Conservation (phyloP, 495 filamentous ascomycete species). For the Tuber umbilicatum region DNA sequence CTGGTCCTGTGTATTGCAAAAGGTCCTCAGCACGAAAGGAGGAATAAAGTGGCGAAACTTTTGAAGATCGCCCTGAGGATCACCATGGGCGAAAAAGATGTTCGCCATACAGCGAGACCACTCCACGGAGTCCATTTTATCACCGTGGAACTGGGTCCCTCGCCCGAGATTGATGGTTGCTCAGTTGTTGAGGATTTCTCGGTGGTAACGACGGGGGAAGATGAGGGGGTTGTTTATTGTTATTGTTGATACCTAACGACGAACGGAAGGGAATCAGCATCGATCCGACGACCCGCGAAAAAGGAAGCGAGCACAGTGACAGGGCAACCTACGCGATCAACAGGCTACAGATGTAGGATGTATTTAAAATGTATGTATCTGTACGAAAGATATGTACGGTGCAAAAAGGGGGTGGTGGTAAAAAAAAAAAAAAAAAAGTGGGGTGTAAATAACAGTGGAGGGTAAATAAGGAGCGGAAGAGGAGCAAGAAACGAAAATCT, state of each 20-base stretch:
- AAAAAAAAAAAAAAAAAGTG: background rate
- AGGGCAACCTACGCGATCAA: constrained; percentile 24
- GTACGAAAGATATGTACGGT: constrained; percentile 4
- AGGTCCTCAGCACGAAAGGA: constrained; percentile 36
- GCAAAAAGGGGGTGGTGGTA: background rate
- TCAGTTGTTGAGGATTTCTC: constrained; percentile 3
- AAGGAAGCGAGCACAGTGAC: constrained; percentile 28
- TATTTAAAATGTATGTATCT: constrained; percentile 14
- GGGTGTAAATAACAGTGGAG: background rate
- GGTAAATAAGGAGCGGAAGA: constrained; percentile 12
- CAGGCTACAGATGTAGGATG: constrained; percentile 23
- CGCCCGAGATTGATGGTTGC: constrained; percentile 1
- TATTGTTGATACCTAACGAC: constrained; percentile 24
- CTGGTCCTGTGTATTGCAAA: constrained; percentile 36
- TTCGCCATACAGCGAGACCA: constrained; percentile 39
- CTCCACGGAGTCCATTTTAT: constrained; percentile 35
- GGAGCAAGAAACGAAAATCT: constrained; percentile 27
- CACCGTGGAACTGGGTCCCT: constrained; percentile 7
- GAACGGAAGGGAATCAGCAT: constrained; percentile 28
- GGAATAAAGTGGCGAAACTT: constrained; percentile 39
- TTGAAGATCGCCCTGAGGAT: constrained; percentile 37
- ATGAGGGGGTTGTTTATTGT: constrained; percentile 19
- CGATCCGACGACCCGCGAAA: constrained; percentile 19
- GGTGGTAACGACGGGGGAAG: constrained; percentile 4
- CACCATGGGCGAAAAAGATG: constrained; percentile 39